A percentile compares a stretch with the other conserved stretches of the same genome.
Conservation (phyloP, 345 rosid genomes). For the Eucalyptus curtisii region DNA sequence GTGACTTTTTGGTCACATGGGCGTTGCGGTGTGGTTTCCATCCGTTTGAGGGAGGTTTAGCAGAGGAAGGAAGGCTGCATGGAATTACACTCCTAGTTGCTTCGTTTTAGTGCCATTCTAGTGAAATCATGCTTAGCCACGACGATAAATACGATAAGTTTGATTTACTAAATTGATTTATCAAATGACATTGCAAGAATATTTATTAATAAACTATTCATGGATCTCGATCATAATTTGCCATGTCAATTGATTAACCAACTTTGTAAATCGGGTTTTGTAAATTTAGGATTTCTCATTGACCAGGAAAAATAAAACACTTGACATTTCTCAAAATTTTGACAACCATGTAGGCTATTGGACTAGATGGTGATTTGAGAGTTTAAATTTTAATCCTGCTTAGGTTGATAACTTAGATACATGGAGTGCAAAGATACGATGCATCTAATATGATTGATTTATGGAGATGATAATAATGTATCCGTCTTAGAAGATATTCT, state of each 20-base stretch:
- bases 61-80: neutral
- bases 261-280: neutral
- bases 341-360: neutral
- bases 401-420: neutral
- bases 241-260: neutral
- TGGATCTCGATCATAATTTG: neutral
- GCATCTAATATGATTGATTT: neutral
- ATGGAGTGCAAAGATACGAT: neutral
- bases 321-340: neutral
- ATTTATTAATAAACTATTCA: rapidly evolving
- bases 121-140: neutral
- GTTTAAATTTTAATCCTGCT: neutral
- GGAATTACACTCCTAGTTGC: neutral
- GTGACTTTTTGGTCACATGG: neutral
- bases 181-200: rapidly evolving
- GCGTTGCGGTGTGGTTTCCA: neutral
- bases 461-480: neutral
- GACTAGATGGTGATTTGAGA: neutral
- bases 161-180: neutral
- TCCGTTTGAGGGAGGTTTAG: neutral
- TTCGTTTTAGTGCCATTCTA: neutral
- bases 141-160: neutral
- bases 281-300: neutral
- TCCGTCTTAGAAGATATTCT: neutral
- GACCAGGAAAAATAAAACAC: neutral